A percentile compares a stretch with the other conserved stretches of the same genome.
phyloP scores from a whole-genome alignment of 1,284 basidiomycete species.

The Neolentinus lepideus region DNA sequence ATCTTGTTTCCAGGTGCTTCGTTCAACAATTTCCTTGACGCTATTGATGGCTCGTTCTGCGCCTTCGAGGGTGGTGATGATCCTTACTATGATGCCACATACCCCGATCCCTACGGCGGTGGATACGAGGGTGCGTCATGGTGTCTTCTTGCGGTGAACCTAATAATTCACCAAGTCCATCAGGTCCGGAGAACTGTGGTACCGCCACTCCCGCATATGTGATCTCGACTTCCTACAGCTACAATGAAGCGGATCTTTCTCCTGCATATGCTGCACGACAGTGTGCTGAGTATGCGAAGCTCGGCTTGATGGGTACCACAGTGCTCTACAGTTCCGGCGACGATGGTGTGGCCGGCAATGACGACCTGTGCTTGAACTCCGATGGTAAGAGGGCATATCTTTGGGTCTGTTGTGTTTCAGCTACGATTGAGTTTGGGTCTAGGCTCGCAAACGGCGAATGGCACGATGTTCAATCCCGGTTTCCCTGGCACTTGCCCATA shows the following conservation, averaged over 20 bases:
- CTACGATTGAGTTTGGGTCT: neutral
- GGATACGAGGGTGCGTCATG: constrained; percentile 23
- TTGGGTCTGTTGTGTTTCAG: neutral
- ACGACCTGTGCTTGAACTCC: constrained; percentile 31
- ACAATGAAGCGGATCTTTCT: constrained; percentile 40
- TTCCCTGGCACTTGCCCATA: constrained; percentile 56
- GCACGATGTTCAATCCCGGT: constrained; percentile 36
- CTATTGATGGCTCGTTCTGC: constrained; percentile 37
- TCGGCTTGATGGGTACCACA: constrained; percentile 39
- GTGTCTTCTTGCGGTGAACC: constrained; percentile 4
- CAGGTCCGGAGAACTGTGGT: constrained; percentile 38
- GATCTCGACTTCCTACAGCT: constrained; percentile 48
- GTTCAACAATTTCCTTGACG: constrained; percentile 39
- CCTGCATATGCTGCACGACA: constrained; percentile 39
- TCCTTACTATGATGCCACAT: constrained; percentile 29
- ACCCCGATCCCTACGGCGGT: constrained; percentile 28
- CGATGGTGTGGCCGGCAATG: constrained; percentile 41
- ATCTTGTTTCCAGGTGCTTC: constrained; percentile 20
- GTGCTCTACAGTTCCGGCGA: constrained; percentile 33
- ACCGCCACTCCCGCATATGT: constrained; percentile 40
- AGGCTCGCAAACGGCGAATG: constrained; percentile 24
- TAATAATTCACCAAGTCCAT: constrained; percentile 13
- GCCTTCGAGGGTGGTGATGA: constrained; percentile 36
- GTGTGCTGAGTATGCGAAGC: constrained; percentile 47
- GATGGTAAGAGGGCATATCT: constrained; percentile 21